Percentiles rank a stretch among this genome's conserved stretches.
These are phyloP conservation scores for Talaromyces liani DNA, from an alignment of 495 filamentous ascomycete species.

Conservation along the genomic window DNA sequence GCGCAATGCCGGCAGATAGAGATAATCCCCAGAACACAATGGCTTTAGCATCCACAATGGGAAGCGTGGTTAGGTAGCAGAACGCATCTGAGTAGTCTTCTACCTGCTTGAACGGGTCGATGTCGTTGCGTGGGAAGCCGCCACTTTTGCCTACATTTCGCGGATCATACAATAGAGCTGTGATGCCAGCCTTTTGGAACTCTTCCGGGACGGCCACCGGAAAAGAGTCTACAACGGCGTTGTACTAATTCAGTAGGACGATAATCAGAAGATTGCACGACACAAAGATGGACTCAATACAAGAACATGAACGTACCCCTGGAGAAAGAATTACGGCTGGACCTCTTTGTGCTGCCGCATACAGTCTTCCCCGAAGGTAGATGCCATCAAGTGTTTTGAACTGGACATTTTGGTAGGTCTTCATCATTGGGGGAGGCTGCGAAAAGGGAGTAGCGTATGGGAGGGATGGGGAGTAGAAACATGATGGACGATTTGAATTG, in stretches of 20 bases:
- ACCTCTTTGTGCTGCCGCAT: slow-evolving; percentile 13
- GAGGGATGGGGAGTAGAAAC: too few species aligned
- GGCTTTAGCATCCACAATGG: slow-evolving; percentile 19
- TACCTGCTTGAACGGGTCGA: slow-evolving; percentile 25
- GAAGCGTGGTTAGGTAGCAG: slow-evolving; percentile 19
- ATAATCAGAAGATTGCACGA: too few species aligned
- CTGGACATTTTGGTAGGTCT: slow-evolving; percentile 13
- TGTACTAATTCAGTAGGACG: slow-evolving; percentile 25
- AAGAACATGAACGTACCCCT: slow-evolving; percentile 20
- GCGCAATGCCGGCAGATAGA: slow-evolving; percentile 16
- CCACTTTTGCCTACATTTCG: slow-evolving; percentile 29
- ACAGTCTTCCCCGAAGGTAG: slow-evolving; percentile 18
- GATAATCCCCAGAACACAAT: slow-evolving; percentile 38
- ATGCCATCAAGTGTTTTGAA: slow-evolving; percentile 29
- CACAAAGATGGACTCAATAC: too few species aligned
- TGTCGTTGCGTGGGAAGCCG: slow-evolving; percentile 34
- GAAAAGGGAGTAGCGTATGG: too few species aligned
- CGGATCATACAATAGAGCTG: slow-evolving; percentile 34
- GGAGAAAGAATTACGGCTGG: slow-evolving; percentile 31
- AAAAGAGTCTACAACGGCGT: slow-evolving; percentile 34
- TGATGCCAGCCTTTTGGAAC: slow-evolving; percentile 30
- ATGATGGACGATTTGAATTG: too few species aligned
- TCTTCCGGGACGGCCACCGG: slow-evolving; percentile 23
- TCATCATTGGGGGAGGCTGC: too few species aligned
- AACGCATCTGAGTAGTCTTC: slow-evolving; percentile 33